Conservation (phyloP, 176 grass and related monocot species). For the Lolium perenne region DNA sequence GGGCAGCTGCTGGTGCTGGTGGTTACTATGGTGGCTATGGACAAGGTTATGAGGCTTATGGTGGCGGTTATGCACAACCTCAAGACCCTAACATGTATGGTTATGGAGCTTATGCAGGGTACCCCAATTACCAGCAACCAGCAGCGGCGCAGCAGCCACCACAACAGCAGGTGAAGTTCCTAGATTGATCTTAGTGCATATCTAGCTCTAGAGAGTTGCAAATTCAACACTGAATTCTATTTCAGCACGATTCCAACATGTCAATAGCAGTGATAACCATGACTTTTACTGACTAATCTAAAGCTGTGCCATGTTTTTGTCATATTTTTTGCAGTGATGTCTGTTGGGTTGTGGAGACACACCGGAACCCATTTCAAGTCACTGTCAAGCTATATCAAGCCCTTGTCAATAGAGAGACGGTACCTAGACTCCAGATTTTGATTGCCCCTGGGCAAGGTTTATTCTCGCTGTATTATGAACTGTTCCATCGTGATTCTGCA, state of each 20-base stretch:
- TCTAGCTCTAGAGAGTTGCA: background rate
- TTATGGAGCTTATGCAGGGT: constrained; percentile 80
- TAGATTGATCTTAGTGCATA: background rate
- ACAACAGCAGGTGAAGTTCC: constrained; percentile 55
- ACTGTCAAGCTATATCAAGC: constrained; percentile 34
- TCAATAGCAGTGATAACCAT: background rate
- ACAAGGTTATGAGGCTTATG: constrained; percentile 44
- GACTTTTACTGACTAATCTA: background rate
- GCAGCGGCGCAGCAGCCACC: constrained; percentile 56
- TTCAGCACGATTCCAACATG: background rate
- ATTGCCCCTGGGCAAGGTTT: constrained; percentile 27
- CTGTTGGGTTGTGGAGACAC: constrained; percentile 4
- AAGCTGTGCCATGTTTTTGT: background rate
- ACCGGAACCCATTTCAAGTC: constrained; percentile 34
- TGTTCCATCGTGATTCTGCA: constrained; percentile 18
- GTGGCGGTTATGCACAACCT: constrained; percentile 38
- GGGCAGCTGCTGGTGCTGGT: constrained; percentile 42
- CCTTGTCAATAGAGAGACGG: constrained; percentile 45
- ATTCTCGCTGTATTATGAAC: constrained; percentile 30
- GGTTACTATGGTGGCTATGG: constrained; percentile 84
- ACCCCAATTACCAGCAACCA: constrained; percentile 83
- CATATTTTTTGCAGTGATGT: constrained; percentile 41
- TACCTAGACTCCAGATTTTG: constrained; percentile 50
- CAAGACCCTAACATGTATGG: constrained; percentile 97
- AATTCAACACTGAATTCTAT: background rate